Evolutionary conservation across 2,329 filamentous ascomycete genomes (phyloP).

Genomic region (Coleophoma eucalyptorum): DNA sequence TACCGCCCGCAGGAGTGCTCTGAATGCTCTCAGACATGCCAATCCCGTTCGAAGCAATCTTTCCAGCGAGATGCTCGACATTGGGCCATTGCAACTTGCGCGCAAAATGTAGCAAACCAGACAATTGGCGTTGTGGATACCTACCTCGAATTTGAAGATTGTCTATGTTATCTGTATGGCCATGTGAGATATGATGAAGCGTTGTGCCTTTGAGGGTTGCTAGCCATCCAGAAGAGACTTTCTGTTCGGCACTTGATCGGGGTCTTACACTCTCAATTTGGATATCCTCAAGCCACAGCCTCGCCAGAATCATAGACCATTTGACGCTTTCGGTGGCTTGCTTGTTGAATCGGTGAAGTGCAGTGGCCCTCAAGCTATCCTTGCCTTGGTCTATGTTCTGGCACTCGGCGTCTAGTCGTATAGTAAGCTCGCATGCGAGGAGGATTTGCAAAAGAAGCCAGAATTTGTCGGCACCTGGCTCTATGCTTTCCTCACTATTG

Average conservation of each 20-base stretch:
- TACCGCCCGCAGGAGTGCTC: slow-evolving; percentile 17
- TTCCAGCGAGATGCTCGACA: slow-evolving; percentile 36
- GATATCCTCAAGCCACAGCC: slow-evolving; percentile 67
- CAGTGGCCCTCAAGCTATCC: slow-evolving; percentile 47
- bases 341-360: slow-evolving; percentile 58
- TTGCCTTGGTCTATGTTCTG: slow-evolving; percentile 53
- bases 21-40: slow-evolving; percentile 18
- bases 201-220: slow-evolving; percentile 48
- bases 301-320: slow-evolving; percentile 63
- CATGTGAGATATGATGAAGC: slow-evolving; percentile 32
- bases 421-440: slow-evolving; percentile 60
- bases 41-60: slow-evolving; percentile 26
- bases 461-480: slow-evolving; percentile 59
- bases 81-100: slow-evolving; percentile 59
- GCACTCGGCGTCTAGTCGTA: slow-evolving; percentile 60
- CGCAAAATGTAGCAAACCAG: slow-evolving; percentile 61
- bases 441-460: slow-evolving; percentile 66
- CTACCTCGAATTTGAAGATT: slow-evolving; percentile 33
- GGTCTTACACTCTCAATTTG: slow-evolving; percentile 44
- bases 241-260: slow-evolving; percentile 18
- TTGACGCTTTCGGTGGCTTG: slow-evolving; percentile 58
- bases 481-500: slow-evolving; percentile 40
- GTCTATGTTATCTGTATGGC: slow-evolving; percentile 31
- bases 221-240: slow-evolving; percentile 43
- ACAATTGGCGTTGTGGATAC: slow-evolving; percentile 54